These are phyloP conservation scores for Boletus tomentosulus DNA, from an alignment of 768 basidiomycete species.

Conservation along the genomic window DNA sequence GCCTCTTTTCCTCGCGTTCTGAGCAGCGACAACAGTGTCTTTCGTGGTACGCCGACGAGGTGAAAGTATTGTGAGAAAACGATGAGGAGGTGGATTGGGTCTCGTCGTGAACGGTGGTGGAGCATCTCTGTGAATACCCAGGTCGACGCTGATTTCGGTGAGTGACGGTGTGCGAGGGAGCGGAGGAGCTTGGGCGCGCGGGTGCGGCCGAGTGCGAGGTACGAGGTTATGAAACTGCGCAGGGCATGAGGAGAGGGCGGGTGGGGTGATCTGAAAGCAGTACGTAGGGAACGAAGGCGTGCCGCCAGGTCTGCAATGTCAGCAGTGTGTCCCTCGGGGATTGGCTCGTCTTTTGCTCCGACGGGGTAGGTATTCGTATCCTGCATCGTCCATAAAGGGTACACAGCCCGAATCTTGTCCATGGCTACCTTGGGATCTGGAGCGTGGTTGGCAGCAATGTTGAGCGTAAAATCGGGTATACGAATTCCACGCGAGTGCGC, in stretches of 20 bases:
- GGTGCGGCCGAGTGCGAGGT: slow-evolving; percentile 18
- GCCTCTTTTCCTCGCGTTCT: slow-evolving; percentile 6
- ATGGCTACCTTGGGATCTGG: slow-evolving; percentile 3
- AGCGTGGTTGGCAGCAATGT: slow-evolving; percentile 28
- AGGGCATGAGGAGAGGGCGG: slow-evolving; percentile 21
- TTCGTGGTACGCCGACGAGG: slow-evolving; percentile 47
- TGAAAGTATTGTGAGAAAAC: slow-evolving; percentile 52
- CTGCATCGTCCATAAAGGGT: slow-evolving; percentile 12
- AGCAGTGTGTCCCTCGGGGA: background rate
- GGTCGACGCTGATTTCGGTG: slow-evolving; percentile 20
- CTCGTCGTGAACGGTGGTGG: slow-evolving; percentile 18
- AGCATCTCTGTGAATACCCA: slow-evolving; percentile 32
- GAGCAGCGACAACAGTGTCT: slow-evolving; percentile 17
- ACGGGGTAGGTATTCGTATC: background rate
- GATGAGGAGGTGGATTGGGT: slow-evolving; percentile 26
- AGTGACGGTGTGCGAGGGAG: slow-evolving; percentile 20
- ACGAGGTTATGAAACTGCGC: slow-evolving; percentile 19
- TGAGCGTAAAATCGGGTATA: slow-evolving; percentile 37
- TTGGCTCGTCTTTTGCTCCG: background rate
- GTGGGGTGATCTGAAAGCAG: slow-evolving; percentile 18
- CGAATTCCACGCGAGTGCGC: slow-evolving; percentile 25
- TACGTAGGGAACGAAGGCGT: slow-evolving; percentile 24
- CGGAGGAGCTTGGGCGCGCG: slow-evolving; percentile 16
- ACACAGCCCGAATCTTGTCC: slow-evolving; percentile 7
- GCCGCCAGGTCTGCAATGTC: slow-evolving; percentile 13